Percentiles rank a stretch among this genome's conserved stretches.
Evolutionary conservation across 73 alveolate genomes (phyloP).

Genomic region (Paramecium octaurelia): DNA sequence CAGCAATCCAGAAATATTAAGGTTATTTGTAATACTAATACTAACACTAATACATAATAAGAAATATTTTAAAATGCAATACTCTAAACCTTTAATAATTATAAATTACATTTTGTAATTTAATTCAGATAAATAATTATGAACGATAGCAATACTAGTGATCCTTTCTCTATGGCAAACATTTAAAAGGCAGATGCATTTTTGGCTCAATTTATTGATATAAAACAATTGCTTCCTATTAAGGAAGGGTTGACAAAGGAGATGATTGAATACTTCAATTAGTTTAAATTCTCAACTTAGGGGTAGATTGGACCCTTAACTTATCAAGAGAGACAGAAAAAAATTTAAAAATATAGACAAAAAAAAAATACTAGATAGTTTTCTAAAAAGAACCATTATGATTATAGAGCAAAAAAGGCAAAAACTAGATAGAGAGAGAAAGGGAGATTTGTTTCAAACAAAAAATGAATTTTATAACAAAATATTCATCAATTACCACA

Average conservation of each 20-base stretch:
- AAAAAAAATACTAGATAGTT: not conserved
- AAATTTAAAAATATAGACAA: not conserved
- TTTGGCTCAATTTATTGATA: not conserved
- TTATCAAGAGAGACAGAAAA: not conserved
- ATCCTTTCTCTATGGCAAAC: not conserved
- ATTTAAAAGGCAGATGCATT: not conserved
- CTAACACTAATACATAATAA: too few relatives aligned
- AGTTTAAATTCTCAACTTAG: not conserved
- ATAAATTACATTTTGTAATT: not conserved
- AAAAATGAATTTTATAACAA: not conserved
- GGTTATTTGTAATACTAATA: not conserved
- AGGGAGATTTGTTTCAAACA: not conserved
- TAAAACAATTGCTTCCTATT: not conserved
- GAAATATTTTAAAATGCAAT: not conserved
- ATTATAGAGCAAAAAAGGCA: not conserved
- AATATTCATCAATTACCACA: not conserved
- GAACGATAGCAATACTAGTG: not conserved
- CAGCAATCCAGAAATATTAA: not conserved
- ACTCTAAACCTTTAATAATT: not conserved
- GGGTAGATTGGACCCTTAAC: not conserved
- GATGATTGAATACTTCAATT: not conserved
- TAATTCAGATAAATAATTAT: not conserved
- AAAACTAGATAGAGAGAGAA: not conserved
- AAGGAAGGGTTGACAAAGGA: not conserved
- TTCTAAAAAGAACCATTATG: not conserved